Evolutionary conservation across 1,284 basidiomycete genomes (phyloP).

Genomic region (Ganoderma boninense): DNA sequence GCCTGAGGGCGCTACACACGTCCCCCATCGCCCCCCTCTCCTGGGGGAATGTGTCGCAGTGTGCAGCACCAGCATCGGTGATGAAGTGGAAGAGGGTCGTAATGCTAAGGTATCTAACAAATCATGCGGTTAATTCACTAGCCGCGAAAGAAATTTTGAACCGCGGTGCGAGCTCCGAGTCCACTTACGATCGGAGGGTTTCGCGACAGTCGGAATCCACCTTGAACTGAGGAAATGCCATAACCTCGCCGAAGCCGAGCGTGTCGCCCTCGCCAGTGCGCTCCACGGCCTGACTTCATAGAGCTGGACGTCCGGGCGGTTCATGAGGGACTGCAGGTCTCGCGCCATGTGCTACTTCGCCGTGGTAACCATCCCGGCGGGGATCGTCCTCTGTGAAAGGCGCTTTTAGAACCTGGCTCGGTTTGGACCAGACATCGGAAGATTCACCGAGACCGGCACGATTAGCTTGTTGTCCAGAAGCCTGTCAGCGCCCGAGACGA

Average conservation of each 20-base stretch:
- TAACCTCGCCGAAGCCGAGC: constrained; percentile 32
- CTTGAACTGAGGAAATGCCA: constrained; percentile 31
- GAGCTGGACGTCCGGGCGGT: constrained; percentile 32
- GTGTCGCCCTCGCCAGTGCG: constrained; percentile 22
- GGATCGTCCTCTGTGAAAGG: constrained; percentile 29
- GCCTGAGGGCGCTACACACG: constrained; percentile 11
- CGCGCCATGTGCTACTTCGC: constrained; percentile 33
- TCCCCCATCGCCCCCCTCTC: constrained; percentile 17
- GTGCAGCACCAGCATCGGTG: constrained; percentile 9
- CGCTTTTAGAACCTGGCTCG: background rate
- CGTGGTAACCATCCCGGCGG: constrained; percentile 37
- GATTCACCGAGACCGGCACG: constrained; percentile 44
- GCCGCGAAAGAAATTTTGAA: background rate
- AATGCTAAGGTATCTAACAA: constrained; percentile 19
- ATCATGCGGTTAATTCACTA: background rate
- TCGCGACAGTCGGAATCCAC: constrained; percentile 36
- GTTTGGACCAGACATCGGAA: background rate
- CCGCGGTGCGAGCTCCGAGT: background rate
- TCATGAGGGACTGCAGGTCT: constrained; percentile 29
- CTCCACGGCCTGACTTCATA: constrained; percentile 26
- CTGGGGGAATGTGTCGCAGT: constrained; percentile 11
- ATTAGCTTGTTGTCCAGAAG: constrained; percentile 42
- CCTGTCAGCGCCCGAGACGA: constrained; percentile 39
- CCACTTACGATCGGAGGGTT: constrained; percentile 35
- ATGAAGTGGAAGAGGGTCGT: constrained; percentile 17